A percentile compares a stretch with the other conserved stretches of the same genome.
Evolutionary conservation across 108 stramenopile genomes (phyloP).

Genomic region (Epipyxis sp.): DNA sequence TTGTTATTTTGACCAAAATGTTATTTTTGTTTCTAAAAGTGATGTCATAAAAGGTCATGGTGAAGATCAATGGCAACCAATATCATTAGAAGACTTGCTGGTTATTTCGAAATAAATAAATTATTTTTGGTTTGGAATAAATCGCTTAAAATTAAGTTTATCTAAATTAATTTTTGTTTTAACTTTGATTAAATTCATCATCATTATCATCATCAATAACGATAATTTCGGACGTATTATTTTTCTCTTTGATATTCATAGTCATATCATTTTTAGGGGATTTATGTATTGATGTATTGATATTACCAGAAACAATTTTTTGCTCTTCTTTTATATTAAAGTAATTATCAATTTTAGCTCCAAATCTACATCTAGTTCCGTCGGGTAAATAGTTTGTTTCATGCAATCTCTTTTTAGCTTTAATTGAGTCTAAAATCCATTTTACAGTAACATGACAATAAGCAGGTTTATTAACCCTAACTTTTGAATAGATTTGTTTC

Average conservation of each 20-base stretch:
- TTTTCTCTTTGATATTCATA: neutral
- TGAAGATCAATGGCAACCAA: neutral
- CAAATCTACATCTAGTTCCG: neutral
- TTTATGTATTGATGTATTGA: neutral
- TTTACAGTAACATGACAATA: neutral
- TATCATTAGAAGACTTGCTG: neutral
- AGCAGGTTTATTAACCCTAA: neutral
- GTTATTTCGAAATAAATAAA: no score
- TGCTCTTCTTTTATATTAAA: no score
- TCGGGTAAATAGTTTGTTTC: neutral
- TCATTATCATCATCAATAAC: no score
- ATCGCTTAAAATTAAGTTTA: no score
- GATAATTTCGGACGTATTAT: no score
- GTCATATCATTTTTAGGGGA: neutral
- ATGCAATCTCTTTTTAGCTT: neutral
- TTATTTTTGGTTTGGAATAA: no score
- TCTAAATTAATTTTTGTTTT: no score
- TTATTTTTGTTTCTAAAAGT: neutral
- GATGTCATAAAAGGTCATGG: neutral
- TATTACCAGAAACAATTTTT: neutral
- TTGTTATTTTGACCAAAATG: neutral
- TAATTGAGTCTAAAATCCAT: slow-evolving; percentile 13
- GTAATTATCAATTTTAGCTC: neutral
- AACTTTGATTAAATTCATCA: no score
- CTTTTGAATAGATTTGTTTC: slow-evolving; percentile 8